Evolutionary conservation across 306 rosid genomes (phyloP).

Genomic region (Mucuna pruriens): DNA sequence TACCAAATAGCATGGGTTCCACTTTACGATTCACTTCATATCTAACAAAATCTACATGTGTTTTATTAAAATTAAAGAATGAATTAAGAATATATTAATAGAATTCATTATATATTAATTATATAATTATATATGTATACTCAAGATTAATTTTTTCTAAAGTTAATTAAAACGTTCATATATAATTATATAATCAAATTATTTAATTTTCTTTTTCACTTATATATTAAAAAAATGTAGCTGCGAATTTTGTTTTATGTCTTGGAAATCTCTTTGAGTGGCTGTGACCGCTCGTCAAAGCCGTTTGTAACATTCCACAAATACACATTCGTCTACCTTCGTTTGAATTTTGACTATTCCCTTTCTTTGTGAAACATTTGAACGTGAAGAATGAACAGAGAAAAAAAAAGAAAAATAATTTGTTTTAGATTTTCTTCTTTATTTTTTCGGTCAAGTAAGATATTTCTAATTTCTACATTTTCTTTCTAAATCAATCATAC

Average conservation of each 20-base stretch:
- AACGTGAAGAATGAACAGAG: background rate
- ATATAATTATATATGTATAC: no score
- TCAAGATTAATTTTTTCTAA: no score
- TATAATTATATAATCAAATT: no score
- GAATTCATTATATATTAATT: background rate
- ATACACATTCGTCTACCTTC: background rate
- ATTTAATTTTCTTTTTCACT: no score
- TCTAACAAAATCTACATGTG: no score
- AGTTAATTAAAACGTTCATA: no score
- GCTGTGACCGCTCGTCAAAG: background rate
- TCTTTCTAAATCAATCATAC: background rate
- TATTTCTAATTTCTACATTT: background rate
- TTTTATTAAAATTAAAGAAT: no score
- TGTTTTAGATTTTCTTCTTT: background rate
- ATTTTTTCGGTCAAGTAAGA: background rate
- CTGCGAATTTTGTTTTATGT: background rate
- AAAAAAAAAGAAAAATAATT: background rate
- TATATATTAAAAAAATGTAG: background rate
- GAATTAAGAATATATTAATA: no score
- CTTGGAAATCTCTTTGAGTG: background rate
- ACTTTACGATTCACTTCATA: no score
- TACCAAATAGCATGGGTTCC: no score
- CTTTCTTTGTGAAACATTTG: slow-evolving; percentile 6
- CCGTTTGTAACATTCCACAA: background rate
- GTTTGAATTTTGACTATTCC: slow-evolving; percentile 30